Evolutionary conservation across 352 stramenopile genomes (phyloP), one percentile per base, ranked within the genome.

Genomic region (Phytophthora nicotianae): DNA sequence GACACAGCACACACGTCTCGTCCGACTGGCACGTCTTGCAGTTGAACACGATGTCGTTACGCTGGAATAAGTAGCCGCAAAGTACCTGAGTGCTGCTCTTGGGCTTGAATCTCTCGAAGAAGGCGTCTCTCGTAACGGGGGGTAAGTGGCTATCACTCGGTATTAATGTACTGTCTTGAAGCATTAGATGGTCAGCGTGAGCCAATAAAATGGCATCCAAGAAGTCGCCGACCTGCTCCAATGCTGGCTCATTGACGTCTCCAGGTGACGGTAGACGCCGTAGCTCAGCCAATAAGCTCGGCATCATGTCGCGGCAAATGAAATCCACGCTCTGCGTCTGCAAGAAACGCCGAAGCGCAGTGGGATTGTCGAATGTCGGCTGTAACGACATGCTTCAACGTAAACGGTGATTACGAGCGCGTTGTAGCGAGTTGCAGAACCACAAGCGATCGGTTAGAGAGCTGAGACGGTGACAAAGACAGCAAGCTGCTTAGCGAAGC

Each of bases 21-120:
- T 99, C 97, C 10, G 92, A 89, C 67, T 99, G 95, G 71, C 97
- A 99, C 55, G 96, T 98, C 38, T 96, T 91, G 82, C 97, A 99
- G 69, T 99, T 99, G 91, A 98, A 99, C 19, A 96, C 95, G 68
- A 99, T 98, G 78, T 99, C 97, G 50, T 97, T 97, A 5, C 93
- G 81, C 58, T 98, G 86, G 69, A 99, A 99, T 24, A 99, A 78
- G 73, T 99, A 98, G 16, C 96, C 97, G 69, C 97, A 99, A 8
- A 93, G 78, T 5, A 74, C 69, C 33, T 83, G 81, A 0, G 76
- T 73, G 32, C 72, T 77, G 35, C 71, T 82, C 40, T 77, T 75
- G 40, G 83, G 75, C 58, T 79, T 80, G 46, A 89, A 89, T 6
- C 70, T 68, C 62, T 78, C 66, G 14, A 92, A 83, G 59, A 82